phyloP scores from a whole-genome alignment of 2,329 filamentous ascomycete genomes.

The Botryotinia calthae region DNA sequence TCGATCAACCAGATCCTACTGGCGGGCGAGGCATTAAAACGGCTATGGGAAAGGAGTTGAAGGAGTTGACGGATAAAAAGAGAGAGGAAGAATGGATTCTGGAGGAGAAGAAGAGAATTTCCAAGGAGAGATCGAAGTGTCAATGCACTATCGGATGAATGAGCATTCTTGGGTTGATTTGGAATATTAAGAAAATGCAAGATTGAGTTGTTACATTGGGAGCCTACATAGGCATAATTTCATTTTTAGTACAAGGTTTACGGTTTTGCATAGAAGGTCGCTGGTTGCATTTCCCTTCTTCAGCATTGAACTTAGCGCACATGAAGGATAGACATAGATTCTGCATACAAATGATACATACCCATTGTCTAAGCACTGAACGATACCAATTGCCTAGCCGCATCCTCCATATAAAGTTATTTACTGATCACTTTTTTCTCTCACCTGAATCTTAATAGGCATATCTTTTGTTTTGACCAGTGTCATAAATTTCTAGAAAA shows the following conservation, averaged over 20 bases:
- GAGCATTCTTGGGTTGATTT: not conserved
- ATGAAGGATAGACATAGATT: not conserved
- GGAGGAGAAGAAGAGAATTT: conserved; percentile 3
- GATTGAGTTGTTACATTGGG: not conserved
- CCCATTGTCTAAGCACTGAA: not conserved
- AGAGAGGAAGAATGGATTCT: conserved; percentile 2
- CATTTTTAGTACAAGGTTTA: not conserved
- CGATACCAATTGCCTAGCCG: not conserved
- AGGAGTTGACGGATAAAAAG: not conserved
- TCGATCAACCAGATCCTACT: conserved; percentile 7
- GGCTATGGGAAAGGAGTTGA: not conserved
- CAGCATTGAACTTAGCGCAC: not conserved
- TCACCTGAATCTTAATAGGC: not conserved
- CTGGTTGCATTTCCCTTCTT: not conserved
- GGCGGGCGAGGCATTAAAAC: conserved; percentile 14
- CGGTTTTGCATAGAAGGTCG: not conserved
- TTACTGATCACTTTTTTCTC: not conserved
- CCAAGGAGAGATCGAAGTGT: not conserved
- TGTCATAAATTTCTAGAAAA: not conserved
- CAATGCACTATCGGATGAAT: not conserved
- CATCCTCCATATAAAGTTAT: not conserved
- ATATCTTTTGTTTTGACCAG: not conserved
- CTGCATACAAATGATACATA: not conserved
- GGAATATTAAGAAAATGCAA: not conserved
- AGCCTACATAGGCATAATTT: not conserved